Percentiles rank a stretch among this genome's conserved stretches.
These are phyloP conservation scores for Wickerhamomyces xylosicus DNA, from an alignment of 805 yeast genomes.

Conservation along the genomic window DNA sequence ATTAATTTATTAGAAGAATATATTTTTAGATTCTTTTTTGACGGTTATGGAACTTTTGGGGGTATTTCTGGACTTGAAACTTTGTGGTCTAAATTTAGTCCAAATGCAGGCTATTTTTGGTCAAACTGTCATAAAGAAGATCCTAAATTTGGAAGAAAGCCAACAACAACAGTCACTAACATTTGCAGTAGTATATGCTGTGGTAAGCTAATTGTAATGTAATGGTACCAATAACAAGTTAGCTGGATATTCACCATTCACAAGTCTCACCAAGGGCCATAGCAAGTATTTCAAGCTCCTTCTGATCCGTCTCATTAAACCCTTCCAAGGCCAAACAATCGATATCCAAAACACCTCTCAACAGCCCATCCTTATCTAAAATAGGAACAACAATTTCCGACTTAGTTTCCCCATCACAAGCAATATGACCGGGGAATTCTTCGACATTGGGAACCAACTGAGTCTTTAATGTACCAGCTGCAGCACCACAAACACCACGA, in stretches of 20 bases:
- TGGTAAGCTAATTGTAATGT: no score
- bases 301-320: constrained; percentile 54
- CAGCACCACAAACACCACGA: constrained; percentile 86
- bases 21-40: no score
- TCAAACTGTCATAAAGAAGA: no score
- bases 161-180: no score
- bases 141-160: no score
- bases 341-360: constrained; percentile 76
- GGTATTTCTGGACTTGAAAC: no score
- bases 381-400: constrained; percentile 93
- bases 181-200: not conserved
- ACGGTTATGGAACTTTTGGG: no score
- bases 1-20: no score
- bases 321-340: constrained; percentile 64
- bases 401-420: constrained; percentile 91
- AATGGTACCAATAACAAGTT: no score
- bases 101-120: no score
- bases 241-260: no score
- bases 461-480: constrained; percentile 48
- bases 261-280: constrained; percentile 40
- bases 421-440: constrained; percentile 84
- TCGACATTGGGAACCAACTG: constrained; percentile 76
- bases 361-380: constrained; percentile 26
- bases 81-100: no score
- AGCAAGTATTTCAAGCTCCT: constrained; percentile 52